These are phyloP conservation scores for Canavalia ensiformis DNA, from an alignment of 306 rosid genomes.

Conservation along the genomic window DNA sequence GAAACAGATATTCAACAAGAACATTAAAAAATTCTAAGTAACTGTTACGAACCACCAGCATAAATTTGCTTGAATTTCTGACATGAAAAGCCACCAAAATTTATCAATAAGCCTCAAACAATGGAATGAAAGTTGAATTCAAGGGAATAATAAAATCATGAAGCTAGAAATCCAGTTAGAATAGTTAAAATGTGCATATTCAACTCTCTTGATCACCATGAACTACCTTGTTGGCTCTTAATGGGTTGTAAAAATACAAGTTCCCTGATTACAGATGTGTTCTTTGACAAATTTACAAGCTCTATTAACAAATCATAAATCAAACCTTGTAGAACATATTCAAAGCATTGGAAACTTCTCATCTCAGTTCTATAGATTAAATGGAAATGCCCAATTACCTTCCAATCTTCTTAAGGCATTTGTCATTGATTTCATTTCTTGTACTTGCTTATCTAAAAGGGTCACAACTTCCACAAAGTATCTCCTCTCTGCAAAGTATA, in stretches of 20 bases:
- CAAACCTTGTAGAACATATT: constrained; percentile 35
- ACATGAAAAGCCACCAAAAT: constrained; percentile 34
- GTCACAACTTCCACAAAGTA: constrained; percentile 64
- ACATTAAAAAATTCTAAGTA: constrained; percentile 3
- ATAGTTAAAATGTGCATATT: constrained; percentile 31
- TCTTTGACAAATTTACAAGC: constrained; percentile 28
- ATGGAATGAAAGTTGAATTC: constrained; percentile 2
- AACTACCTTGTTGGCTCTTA: constrained; percentile 12
- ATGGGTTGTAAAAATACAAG: constrained; percentile 19
- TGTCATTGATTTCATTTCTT: constrained; percentile 92
- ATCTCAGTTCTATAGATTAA: constrained; percentile 43
- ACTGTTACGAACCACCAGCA: neutral
- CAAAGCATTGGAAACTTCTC: constrained; percentile 36
- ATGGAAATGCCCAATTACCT: constrained; percentile 63
- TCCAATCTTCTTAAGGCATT: constrained; percentile 78
- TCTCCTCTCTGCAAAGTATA: constrained; percentile 69
- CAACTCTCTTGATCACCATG: constrained; percentile 39
- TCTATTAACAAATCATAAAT: constrained; percentile 40
- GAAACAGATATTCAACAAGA: constrained; percentile 43
- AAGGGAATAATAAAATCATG: constrained; percentile 8
- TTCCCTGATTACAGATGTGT: constrained; percentile 31
- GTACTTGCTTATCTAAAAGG: constrained; percentile 78
- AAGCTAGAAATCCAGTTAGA: constrained; percentile 39
- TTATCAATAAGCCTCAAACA: constrained; percentile 1
- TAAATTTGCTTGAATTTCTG: constrained; percentile 31